Base-by-base conservation (phyloP, 306 rosid genomes). In the Castanea mollissima region DNA sequence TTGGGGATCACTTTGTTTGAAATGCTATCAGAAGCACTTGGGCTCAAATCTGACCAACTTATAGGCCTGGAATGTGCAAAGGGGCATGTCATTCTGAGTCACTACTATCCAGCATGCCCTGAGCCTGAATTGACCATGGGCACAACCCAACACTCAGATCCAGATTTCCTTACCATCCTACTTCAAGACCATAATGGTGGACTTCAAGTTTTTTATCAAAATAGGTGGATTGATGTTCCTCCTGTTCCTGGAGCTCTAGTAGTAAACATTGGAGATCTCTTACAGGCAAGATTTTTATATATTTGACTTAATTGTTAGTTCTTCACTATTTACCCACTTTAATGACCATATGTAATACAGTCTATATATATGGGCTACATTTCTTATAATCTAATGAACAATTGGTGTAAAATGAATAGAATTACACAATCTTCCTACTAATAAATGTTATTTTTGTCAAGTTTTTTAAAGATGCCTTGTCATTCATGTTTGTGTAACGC, bases 71-170 rank as follows among this genome's bases (percentile, higher is more conserved):
- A 83, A 5, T 90, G 92, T 74, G 81, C 74, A 38, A 83, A 86
- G 78, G 91, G 85, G 0, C 84, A 75, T 16, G 3, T 27, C 23
- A 35, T 84, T 76, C 67, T 87, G 1, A 25, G 83, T 41, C 90
- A 90, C 58, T 90, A 89, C 82, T 92, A 88, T 81, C 97, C 96
- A 65, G 59, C 90, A 8, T 91, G 97, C 78, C 96, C 90, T 21
- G 79, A 87, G 58, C 96, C 96, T 32, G 72, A 91, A 25, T 54
- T 89, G 9, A 83, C 92, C 0, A 20, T 90, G 73, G 93, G 96
- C 31, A 57, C 84, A 9, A 75, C 70, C 52, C 76, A 58, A 12
- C 92, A 90, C 74, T 81, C 87, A 18, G 92, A 88, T 80, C 89
- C 89, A 58, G 87, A 80, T 23, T 88, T 88, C 80, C 82, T 91